Conservation (phyloP, 768 basidiomycete genomes). For the Symmetrospora coprosmae region DNA sequence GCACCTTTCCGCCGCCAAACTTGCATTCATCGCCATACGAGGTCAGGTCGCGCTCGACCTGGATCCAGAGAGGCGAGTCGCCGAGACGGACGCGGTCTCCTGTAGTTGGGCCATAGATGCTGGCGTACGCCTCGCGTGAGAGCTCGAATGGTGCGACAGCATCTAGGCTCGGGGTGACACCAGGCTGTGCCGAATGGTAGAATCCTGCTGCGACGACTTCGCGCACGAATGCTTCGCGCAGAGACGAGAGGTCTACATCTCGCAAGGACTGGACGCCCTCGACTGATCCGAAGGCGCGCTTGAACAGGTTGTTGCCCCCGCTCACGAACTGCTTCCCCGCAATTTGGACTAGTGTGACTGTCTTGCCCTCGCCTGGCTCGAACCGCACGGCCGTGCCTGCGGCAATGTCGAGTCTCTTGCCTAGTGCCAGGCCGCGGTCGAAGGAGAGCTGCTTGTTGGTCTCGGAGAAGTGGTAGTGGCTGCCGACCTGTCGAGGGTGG, state of each 20-base stretch:
- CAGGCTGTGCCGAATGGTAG: slow-evolving; percentile 45
- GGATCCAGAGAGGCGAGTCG: slow-evolving; percentile 78
- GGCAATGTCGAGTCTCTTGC: slow-evolving; percentile 76
- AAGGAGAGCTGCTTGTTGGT: slow-evolving; percentile 67
- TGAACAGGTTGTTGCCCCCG: slow-evolving; percentile 42
- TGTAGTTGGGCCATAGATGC: slow-evolving; percentile 88
- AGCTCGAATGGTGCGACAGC: slow-evolving; percentile 40
- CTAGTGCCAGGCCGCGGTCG: slow-evolving; percentile 65
- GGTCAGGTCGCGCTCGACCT: slow-evolving; percentile 79
- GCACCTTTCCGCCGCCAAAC: slow-evolving; percentile 90
- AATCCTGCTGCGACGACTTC: slow-evolving; percentile 12
- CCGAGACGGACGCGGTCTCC: slow-evolving; percentile 80
- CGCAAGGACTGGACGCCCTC: not conserved
- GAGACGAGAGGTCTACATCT: not conserved
- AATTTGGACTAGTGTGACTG: slow-evolving; percentile 65
- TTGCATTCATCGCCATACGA: slow-evolving; percentile 92
- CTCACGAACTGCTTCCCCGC: slow-evolving; percentile 56
- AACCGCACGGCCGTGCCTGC: slow-evolving; percentile 93
- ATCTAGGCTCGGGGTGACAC: slow-evolving; percentile 37
- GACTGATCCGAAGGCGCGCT: not conserved
- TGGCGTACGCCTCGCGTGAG: slow-evolving; percentile 59
- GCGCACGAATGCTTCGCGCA: not conserved
- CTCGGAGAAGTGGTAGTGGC: slow-evolving; percentile 80
- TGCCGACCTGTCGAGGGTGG: slow-evolving; percentile 53
- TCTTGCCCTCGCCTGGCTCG: slow-evolving; percentile 79